A percentile compares a stretch with the other conserved stretches of the same genome.
Conservation (phyloP, 2,329 filamentous ascomycete species). For the Paecilomyces dactylethromorphus region DNA sequence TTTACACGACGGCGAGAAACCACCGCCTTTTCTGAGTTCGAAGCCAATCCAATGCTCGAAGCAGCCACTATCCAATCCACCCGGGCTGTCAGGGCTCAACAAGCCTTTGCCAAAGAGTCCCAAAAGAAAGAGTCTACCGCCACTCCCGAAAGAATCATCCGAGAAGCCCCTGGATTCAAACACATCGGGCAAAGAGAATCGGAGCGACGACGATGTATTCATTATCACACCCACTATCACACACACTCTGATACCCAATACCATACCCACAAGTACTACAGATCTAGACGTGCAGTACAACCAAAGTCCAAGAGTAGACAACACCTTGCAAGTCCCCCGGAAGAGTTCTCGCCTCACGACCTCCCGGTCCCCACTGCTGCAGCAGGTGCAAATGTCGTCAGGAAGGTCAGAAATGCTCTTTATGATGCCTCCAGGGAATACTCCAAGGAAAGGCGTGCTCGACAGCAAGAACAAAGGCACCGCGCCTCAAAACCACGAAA, state of each 20-base stretch:
- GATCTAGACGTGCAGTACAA: not conserved
- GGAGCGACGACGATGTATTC: slow-evolving; percentile 25
- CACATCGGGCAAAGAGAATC: slow-evolving; percentile 15
- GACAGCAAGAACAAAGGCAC: slow-evolving; percentile 9
- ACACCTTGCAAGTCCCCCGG: not conserved
- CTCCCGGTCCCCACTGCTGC: slow-evolving; percentile 20
- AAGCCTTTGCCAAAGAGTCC: not conserved
- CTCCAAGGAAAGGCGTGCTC: slow-evolving; percentile 8
- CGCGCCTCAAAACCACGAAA: slow-evolving; percentile 6
- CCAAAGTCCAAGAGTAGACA: not conserved
- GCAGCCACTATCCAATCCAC: slow-evolving; percentile 16
- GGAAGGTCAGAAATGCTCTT: slow-evolving; percentile 16
- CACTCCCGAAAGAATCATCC: not conserved
- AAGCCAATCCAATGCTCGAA: slow-evolving; percentile 28
- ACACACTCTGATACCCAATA: slow-evolving; percentile 29
- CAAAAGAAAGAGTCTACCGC: not conserved
- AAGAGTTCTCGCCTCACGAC: not conserved
- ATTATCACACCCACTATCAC: slow-evolving; percentile 37
- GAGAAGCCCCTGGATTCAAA: slow-evolving; percentile 3
- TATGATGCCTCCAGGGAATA: slow-evolving; percentile 13
- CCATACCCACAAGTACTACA: slow-evolving; percentile 10
- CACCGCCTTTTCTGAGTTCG: slow-evolving; percentile 26
- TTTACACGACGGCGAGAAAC: slow-evolving; percentile 23
- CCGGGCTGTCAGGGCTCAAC: not conserved
- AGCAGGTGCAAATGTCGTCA: slow-evolving; percentile 15